phyloP scores from a whole-genome alignment of 2,329 filamentous ascomycete species.

The Gnomoniopsis sp. region DNA sequence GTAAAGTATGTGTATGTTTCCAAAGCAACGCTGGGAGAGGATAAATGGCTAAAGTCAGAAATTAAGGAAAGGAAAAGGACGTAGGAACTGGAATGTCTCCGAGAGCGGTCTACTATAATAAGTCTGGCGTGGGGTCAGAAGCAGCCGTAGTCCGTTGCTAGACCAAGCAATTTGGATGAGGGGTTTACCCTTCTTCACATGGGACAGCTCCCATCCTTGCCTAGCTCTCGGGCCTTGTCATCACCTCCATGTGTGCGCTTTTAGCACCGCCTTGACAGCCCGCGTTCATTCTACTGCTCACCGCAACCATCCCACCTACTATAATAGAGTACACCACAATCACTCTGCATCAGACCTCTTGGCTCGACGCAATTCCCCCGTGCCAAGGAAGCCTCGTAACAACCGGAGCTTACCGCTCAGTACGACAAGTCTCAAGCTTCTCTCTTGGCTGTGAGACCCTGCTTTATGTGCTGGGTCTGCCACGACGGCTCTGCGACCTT shows the following conservation, averaged over 20 bases:
- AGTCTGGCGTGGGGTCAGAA: background rate
- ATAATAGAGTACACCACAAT: background rate
- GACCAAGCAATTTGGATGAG: background rate
- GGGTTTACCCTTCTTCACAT: slow-evolving; percentile 16
- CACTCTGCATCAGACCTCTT: background rate
- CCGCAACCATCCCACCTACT: background rate
- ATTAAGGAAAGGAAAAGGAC: background rate
- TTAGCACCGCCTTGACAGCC: background rate
- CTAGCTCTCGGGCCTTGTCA: background rate
- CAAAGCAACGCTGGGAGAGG: background rate
- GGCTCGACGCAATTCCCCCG: background rate
- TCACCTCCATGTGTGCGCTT: background rate
- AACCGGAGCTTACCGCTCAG: background rate
- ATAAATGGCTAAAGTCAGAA: background rate
- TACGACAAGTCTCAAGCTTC: background rate
- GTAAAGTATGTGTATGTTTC: background rate
- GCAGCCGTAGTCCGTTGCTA: background rate
- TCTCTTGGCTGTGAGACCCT: slow-evolving; percentile 1
- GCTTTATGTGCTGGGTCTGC: background rate
- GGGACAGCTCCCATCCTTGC: background rate
- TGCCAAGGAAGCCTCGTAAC: slow-evolving; percentile 4
- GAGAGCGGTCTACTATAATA: slow-evolving; percentile 10
- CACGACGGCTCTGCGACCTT: background rate
- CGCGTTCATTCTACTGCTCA: background rate
- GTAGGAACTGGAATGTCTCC: slow-evolving; percentile 2